Evolutionary conservation across 176 grass and related monocot genomes (phyloP).

Genomic region (Panicum miliaceum): DNA sequence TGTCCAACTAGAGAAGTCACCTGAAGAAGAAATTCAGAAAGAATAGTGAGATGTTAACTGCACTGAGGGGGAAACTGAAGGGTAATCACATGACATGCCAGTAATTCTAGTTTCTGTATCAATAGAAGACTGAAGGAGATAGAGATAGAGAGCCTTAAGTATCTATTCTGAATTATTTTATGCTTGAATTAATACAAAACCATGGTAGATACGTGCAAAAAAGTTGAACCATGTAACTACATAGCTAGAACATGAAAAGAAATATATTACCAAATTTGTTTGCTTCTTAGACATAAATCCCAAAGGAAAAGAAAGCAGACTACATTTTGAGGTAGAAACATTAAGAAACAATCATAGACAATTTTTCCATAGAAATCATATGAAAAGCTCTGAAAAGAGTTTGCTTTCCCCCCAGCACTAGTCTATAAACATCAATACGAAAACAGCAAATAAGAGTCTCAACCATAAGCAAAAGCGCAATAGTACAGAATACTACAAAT

Average conservation of each 20-base stretch:
- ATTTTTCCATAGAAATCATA: not conserved
- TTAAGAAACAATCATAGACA: not conserved
- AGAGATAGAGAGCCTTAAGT: not conserved
- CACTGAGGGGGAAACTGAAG: not conserved
- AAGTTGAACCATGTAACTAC: not conserved
- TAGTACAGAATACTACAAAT: no score
- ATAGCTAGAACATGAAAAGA: not conserved
- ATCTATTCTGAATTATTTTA: slow-evolving; percentile 16
- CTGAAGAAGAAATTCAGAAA: slow-evolving; percentile 41
- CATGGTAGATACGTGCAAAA: not conserved
- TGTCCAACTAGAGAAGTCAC: slow-evolving; percentile 73
- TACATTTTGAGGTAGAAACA: not conserved
- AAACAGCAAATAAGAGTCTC: not conserved
- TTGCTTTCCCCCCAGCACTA: not conserved
- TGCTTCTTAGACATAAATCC: not conserved
- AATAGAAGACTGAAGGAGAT: not conserved
- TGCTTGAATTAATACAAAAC: not conserved
- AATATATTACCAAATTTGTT: not conserved
- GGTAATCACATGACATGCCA: not conserved
- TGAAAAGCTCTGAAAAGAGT: not conserved
- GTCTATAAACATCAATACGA: not conserved
- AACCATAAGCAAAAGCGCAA: no score
- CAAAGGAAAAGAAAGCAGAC: not conserved
- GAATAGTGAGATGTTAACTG: slow-evolving; percentile 26
- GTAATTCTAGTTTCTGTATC: not conserved